Evolutionary conservation across 768 basidiomycete species (phyloP).

Genomic region (Panellus pusillus): DNA sequence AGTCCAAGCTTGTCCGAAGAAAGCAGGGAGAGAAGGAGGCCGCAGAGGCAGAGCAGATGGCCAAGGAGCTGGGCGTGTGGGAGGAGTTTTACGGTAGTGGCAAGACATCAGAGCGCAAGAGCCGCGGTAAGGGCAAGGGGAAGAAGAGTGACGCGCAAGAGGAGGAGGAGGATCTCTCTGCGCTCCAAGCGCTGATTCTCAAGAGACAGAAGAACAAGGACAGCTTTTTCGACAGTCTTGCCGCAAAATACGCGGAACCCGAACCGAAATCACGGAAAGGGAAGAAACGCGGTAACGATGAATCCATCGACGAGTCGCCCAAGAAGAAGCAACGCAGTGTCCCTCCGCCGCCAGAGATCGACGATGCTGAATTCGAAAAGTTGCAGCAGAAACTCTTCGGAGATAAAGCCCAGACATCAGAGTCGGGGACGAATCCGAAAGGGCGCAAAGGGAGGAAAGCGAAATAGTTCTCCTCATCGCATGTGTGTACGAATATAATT

Average conservation of each 20-base stretch:
- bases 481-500: constrained; percentile 12
- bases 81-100: constrained; percentile 89
- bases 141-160: constrained; percentile 39
- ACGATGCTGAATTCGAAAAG: constrained; percentile 65
- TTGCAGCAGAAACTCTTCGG: constrained; percentile 59
- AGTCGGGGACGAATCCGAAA: constrained; percentile 25
- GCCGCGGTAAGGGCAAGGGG: constrained; percentile 51
- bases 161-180: constrained; percentile 58
- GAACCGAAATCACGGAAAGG: constrained; percentile 47
- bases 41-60: constrained; percentile 77
- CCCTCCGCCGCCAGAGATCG: constrained; percentile 53
- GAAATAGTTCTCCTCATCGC: constrained; percentile 25
- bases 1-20: constrained; percentile 69
- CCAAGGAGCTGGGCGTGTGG: constrained; percentile 90
- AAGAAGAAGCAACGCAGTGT: constrained; percentile 50
- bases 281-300: constrained; percentile 53
- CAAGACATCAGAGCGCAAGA: constrained; percentile 59
- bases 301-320: constrained; percentile 42
- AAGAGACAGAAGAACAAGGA: constrained; percentile 68
- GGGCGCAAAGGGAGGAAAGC: constrained; percentile 36
- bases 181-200: constrained; percentile 78
- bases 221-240: constrained; percentile 72
- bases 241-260: constrained; percentile 68
- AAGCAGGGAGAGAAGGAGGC: constrained; percentile 80
- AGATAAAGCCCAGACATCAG: constrained; percentile 37